Evolutionary conservation across 805 yeast genomes (phyloP), one percentile per base, ranked within the genome.

Genomic region (Saccharomycopsis oosterbeekiorum): DNA sequence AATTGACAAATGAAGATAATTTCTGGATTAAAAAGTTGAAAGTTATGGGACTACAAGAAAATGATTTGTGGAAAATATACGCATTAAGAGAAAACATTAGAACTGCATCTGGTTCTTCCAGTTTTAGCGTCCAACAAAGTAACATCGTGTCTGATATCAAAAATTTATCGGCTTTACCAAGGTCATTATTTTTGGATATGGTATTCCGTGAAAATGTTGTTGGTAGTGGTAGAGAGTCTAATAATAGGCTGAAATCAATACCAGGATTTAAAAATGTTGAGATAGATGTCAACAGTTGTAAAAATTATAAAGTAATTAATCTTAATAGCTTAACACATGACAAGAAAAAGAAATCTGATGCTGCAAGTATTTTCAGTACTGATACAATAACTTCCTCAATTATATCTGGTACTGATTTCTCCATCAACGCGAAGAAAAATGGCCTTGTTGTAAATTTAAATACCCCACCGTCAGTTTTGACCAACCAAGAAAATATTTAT

Each of bases 41-140:
- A 56, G 77, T 85, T 1, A 77, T 89, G n/a, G 98, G 97, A 0
- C 73, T 93, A 58, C 77, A 76, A 8, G 89, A 84, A 10, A 77
- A 76, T 8, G 96, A 90, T 55, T 67, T 89, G 29, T 93, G 97
- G 97, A 93, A 92, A 70, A 73, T 93, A 12, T 84, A 85, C 15
- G 82, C 82, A 2, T 71, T 90, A 60, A 77, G 92, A 60, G 85
- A 85, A 36, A 88, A 89, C 66, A 79, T 92, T 9, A 78, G 74
- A 62, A 81, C 84, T 57, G 82, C 84, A 3, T 80, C 88, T 1
- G 75, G 79, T 57, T 63, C 77, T 53, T 65, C 70, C 10, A 21
- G 55, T 12, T 34, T 43, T 57, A 67, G 56, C 58, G 66, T 57
- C 3, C 64, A 51, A 6, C 53, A 51, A 55, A 67, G 62, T 34